These are phyloP conservation scores for Talaromyces sp. DNA, from an alignment of 2,329 filamentous ascomycete species.

Conservation along the genomic window DNA sequence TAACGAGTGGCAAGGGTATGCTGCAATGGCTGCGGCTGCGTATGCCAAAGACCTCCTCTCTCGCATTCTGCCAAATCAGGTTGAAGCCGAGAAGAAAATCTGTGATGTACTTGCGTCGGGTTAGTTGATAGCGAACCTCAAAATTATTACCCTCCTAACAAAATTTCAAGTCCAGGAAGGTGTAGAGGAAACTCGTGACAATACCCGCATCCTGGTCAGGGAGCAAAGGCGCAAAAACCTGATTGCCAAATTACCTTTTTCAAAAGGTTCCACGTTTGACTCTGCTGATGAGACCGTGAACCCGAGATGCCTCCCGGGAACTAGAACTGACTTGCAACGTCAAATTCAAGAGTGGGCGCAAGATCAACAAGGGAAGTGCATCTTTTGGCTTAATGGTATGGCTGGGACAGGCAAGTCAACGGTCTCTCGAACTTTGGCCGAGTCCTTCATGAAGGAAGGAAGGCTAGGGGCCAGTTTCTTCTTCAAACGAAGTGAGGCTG, in stretches of 20 bases:
- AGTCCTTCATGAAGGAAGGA: neutral
- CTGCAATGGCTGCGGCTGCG: conserved; percentile 25
- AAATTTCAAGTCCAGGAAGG: too few species aligned
- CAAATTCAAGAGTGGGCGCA: neutral
- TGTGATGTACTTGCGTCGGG: neutral
- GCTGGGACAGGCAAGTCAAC: conserved; percentile 1
- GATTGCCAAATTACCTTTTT: neutral
- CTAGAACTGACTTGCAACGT: neutral
- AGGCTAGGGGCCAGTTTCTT: neutral
- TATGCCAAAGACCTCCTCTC: conserved; percentile 17
- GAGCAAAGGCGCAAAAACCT: too few species aligned
- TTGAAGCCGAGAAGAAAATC: neutral
- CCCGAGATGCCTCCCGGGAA: neutral
- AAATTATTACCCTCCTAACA: too few species aligned
- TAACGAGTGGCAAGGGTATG: neutral
- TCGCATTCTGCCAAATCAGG: neutral
- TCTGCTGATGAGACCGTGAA: neutral
- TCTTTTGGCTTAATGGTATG: conserved; percentile 27
- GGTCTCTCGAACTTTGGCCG: neutral
- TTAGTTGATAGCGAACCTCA: neutral
- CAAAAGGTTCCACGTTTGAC: neutral
- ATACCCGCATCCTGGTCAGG: too few species aligned
- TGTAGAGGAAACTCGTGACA: too few species aligned
- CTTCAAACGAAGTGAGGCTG: conserved; percentile 26
- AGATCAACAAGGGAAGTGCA: conserved; percentile 1